These are phyloP conservation scores for Sordariomycetes sp. DNA, from an alignment of 2,329 filamentous ascomycete species.

Conservation along the genomic window DNA sequence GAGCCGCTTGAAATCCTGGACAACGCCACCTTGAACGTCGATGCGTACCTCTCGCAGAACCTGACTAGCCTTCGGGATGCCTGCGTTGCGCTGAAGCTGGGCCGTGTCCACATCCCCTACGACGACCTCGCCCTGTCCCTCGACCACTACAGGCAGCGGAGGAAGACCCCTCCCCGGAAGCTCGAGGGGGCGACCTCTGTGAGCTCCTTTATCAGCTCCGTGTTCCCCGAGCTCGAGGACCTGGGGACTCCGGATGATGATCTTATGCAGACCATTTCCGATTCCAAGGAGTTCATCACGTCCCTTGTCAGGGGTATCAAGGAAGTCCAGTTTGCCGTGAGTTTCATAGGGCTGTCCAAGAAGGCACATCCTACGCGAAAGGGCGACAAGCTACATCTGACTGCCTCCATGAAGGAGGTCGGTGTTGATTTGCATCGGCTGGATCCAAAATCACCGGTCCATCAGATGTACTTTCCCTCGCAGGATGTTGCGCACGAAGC, in stretches of 20 bases:
- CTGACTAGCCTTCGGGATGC: conserved; percentile 83
- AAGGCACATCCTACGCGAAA: conserved; percentile 61
- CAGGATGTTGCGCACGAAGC: conserved; percentile 93
- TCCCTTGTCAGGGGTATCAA: conserved; percentile 88
- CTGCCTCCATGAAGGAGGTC: conserved; percentile 86
- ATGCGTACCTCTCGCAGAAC: conserved; percentile 79
- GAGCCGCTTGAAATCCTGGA: conserved; percentile 86
- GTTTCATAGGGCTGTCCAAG: conserved; percentile 80
- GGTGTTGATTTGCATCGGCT: conserved; percentile 86
- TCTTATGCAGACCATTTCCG: conserved; percentile 74
- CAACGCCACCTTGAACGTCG: conserved; percentile 77
- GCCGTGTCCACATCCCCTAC: conserved; percentile 79
- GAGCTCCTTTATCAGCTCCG: not conserved
- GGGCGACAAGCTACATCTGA: conserved; percentile 50
- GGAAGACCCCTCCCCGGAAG: conserved; percentile 14
- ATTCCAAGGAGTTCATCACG: conserved; percentile 84
- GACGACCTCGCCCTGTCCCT: conserved; percentile 67
- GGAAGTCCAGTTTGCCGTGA: conserved; percentile 90
- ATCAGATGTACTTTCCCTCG: conserved; percentile 95
- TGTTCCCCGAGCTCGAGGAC: not conserved
- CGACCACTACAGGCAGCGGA: conserved; percentile 40
- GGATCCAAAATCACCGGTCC: conserved; percentile 84
- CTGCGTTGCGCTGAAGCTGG: conserved; percentile 81
- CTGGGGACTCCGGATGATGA: conserved; percentile 30
- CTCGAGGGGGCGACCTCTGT: not conserved